Evolutionary conservation across 1,284 basidiomycete species (phyloP).

Genomic region (Fomitopsis palustris): DNA sequence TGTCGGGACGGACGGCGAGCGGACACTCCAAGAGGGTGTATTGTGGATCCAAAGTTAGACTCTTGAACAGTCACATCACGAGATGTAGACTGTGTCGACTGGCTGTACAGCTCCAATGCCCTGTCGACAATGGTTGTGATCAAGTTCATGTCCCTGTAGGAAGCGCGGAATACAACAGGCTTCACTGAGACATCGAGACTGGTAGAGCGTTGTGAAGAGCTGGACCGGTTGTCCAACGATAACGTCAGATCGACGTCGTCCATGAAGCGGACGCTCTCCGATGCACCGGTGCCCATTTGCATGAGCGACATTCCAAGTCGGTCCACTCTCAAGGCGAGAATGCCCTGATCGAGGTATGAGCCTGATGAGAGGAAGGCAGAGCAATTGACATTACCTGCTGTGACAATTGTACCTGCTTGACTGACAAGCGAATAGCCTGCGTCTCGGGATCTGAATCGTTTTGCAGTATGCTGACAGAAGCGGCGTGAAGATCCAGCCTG

Average conservation of each 20-base stretch:
- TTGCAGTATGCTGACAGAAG: conserved; percentile 88
- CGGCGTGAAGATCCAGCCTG: conserved; percentile 89
- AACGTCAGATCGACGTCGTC: conserved; percentile 92
- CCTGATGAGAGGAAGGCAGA: not conserved
- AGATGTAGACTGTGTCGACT: conserved; percentile 13
- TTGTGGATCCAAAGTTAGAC: conserved; percentile 4
- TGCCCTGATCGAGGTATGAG: conserved; percentile 47
- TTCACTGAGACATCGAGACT: conserved; percentile 83
- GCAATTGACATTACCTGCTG: conserved; percentile 69
- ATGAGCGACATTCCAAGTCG: conserved; percentile 93
- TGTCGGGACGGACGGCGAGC: conserved; percentile 16
- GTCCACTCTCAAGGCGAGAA: conserved; percentile 80
- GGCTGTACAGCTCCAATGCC: conserved; percentile 68
- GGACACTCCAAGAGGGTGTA: conserved; percentile 5
- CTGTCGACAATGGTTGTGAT: conserved; percentile 90
- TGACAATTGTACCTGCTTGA: conserved; percentile 87
- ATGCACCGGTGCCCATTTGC: conserved; percentile 76
- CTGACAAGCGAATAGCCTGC: conserved; percentile 84
- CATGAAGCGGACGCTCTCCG: conserved; percentile 88
- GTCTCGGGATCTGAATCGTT: conserved; percentile 79
- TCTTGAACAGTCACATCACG: not conserved
- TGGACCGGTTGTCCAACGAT: conserved; percentile 81
- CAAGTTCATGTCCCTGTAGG: conserved; percentile 89
- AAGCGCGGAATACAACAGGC: conserved; percentile 89
- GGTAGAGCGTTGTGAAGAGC: conserved; percentile 72